These are phyloP conservation scores for Begonia peltatifolia DNA, from an alignment of 306 rosid species.

Conservation along the genomic window DNA sequence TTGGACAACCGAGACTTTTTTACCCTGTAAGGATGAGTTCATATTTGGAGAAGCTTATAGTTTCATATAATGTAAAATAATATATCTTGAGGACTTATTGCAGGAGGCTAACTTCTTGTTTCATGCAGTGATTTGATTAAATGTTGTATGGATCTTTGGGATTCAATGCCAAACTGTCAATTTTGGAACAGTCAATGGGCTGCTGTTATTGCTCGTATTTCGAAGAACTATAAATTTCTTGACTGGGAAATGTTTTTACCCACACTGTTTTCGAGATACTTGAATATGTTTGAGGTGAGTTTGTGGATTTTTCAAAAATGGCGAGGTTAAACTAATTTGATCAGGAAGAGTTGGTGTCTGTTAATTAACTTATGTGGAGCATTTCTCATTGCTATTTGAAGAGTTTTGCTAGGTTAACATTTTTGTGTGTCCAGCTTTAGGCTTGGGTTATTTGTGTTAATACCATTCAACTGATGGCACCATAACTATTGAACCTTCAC, in stretches of 20 bases:
- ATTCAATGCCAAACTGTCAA: conserved; percentile 91
- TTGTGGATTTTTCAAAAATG: conserved; percentile 7
- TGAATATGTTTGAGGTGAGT: conserved; percentile 97
- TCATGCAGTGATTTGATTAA: conserved; percentile 56
- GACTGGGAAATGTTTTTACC: conserved; percentile 85
- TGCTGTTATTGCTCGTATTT: conserved; percentile 79
- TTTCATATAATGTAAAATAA: conserved; percentile 8
- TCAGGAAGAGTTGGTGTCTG: background rate
- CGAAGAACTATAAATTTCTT: conserved; percentile 53
- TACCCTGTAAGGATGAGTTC: conserved; percentile 53
- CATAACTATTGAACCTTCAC: background rate
- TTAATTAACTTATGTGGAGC: background rate
- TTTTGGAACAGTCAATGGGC: conserved; percentile 99
- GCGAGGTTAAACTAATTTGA: conserved; percentile 9
- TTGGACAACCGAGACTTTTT: conserved; percentile 65
- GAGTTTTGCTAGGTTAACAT: no score
- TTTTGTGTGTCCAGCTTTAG: no score
- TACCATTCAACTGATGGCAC: background rate
- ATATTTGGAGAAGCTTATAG: conserved; percentile 8
- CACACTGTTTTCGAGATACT: conserved; percentile 74
- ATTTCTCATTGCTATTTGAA: background rate
- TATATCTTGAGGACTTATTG: conserved; percentile 12
- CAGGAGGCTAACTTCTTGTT: conserved; percentile 17
- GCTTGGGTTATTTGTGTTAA: background rate
- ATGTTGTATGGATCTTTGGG: conserved; percentile 68